Evolutionary conservation across 2,329 filamentous ascomycete species (phyloP).

Genomic region (Xylariomycetidae sp.): DNA sequence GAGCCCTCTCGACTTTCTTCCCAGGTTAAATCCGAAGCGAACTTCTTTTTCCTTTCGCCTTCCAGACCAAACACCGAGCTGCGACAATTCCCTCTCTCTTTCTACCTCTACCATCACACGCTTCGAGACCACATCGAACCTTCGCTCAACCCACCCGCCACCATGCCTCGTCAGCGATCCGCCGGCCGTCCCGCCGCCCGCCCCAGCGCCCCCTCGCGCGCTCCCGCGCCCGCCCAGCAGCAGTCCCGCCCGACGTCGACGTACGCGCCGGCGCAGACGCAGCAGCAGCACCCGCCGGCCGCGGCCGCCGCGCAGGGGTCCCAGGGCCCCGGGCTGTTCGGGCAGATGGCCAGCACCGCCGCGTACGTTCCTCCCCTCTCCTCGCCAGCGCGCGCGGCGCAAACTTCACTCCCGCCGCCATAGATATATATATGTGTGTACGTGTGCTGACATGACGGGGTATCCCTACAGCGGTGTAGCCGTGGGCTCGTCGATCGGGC

Average conservation of each 20-base stretch:
- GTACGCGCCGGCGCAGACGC: slow-evolving; percentile 37
- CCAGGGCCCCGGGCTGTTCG: slow-evolving; percentile 79
- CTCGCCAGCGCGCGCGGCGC: slow-evolving; percentile 1
- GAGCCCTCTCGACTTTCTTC: too few relatives aligned
- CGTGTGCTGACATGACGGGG: too few relatives aligned
- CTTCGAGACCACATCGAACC: too few relatives aligned
- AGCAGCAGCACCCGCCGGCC: slow-evolving; percentile 41
- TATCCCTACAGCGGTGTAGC: slow-evolving; percentile 79
- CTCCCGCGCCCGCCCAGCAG: slow-evolving; percentile 42
- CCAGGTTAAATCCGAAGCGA: too few relatives aligned
- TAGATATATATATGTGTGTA: too few relatives aligned
- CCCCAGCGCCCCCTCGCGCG: slow-evolving; percentile 56
- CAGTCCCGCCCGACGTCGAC: slow-evolving; percentile 67
- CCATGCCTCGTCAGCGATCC: slow-evolving; percentile 74
- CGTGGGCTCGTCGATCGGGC: slow-evolving; percentile 89
- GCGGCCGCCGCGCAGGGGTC: slow-evolving; percentile 44
- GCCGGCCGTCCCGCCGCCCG: slow-evolving; percentile 53
- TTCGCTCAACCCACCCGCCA: too few relatives aligned
- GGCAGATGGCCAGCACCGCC: slow-evolving; percentile 95
- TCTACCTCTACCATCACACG: too few relatives aligned
- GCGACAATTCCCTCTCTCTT: neutral
- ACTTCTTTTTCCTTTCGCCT: slow-evolving; percentile 1
- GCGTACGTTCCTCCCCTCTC: slow-evolving; percentile 51
- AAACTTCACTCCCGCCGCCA: too few relatives aligned
- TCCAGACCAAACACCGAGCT: neutral